These are phyloP conservation scores for Zygosaccharomyces sapae DNA, from an alignment of 1,139 yeast genomes.

Conservation along the genomic window DNA sequence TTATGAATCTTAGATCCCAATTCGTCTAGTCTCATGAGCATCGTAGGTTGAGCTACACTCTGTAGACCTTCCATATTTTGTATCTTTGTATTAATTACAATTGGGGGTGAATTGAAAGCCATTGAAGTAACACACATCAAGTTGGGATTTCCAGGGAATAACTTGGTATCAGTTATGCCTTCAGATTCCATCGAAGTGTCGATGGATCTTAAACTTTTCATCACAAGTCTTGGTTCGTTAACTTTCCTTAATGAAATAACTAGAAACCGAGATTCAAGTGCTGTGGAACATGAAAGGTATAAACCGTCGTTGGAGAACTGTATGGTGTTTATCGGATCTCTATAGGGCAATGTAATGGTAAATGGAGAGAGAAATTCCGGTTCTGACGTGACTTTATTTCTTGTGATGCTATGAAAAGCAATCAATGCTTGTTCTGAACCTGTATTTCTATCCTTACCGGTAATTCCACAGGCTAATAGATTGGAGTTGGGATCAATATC, in stretches of 20 bases:
- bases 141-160: conserved; percentile 56
- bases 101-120: conserved; percentile 57
- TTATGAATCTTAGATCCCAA: conserved; percentile 77
- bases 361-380: conserved; percentile 42
- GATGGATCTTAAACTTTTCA: conserved; percentile 58
- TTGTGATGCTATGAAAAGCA: conserved; percentile 49
- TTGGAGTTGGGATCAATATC: conserved; percentile 63
- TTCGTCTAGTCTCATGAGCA: conserved; percentile 62
- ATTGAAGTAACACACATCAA: conserved; percentile 57
- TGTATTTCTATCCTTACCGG: conserved; percentile 67
- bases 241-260: conserved; percentile 65
- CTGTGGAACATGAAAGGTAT: conserved; percentile 74
- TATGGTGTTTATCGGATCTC: conserved; percentile 75
- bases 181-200: conserved; percentile 71
- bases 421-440: conserved; percentile 79
- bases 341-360: conserved; percentile 76
- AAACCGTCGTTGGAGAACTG: conserved; percentile 68
- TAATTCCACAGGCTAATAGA: conserved; percentile 73
- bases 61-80: conserved; percentile 40
- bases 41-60: conserved; percentile 51
- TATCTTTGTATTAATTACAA: conserved; percentile 54
- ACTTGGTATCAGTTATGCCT: conserved; percentile 77
- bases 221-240: conserved; percentile 63
- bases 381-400: conserved; percentile 22
- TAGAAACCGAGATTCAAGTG: conserved; percentile 73